These are phyloP conservation scores for Talaromyces albobiverticillius DNA, from an alignment of 2,329 filamentous ascomycete species.

Conservation along the genomic window DNA sequence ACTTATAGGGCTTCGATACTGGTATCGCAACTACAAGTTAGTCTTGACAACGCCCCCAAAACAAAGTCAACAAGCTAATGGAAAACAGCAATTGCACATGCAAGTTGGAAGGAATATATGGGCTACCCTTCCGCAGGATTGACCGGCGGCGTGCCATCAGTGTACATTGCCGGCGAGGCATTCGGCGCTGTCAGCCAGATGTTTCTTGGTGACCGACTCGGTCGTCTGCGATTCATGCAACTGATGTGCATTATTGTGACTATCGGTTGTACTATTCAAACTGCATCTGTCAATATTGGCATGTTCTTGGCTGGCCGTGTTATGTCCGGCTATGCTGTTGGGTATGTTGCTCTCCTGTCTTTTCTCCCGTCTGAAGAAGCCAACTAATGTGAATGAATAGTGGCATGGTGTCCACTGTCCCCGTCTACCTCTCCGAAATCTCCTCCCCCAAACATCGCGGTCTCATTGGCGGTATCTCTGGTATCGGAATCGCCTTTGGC, in stretches of 20 bases:
- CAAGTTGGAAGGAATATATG: conserved; percentile 62
- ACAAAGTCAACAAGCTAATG: neutral
- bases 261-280: conserved; percentile 54
- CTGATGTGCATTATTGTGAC: conserved; percentile 55
- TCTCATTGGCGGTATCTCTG: conserved; percentile 54
- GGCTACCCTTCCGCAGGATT: conserved; percentile 52
- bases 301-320: conserved; percentile 53
- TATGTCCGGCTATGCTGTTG: conserved; percentile 47
- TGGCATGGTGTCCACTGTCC: conserved; percentile 51
- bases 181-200: conserved; percentile 55
- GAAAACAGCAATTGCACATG: conserved; percentile 53
- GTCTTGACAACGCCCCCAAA: conserved; percentile 16
- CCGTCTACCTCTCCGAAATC: conserved; percentile 57
- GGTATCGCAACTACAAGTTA: conserved; percentile 59
- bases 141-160: conserved; percentile 55
- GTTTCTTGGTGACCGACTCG: conserved; percentile 52
- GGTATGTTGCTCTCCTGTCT: conserved; percentile 29
- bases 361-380: neutral
- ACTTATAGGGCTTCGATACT: conserved; percentile 55
- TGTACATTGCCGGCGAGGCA: conserved; percentile 61
- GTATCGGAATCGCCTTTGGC: conserved; percentile 55
- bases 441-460: conserved; percentile 49
- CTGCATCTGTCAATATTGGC: conserved; percentile 53
- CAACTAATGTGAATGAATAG: conserved; percentile 22
- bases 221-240: conserved; percentile 55